These are phyloP conservation scores for Petunia axillaris DNA, from an alignment of 257 asterid genomes.

Conservation along the genomic window DNA sequence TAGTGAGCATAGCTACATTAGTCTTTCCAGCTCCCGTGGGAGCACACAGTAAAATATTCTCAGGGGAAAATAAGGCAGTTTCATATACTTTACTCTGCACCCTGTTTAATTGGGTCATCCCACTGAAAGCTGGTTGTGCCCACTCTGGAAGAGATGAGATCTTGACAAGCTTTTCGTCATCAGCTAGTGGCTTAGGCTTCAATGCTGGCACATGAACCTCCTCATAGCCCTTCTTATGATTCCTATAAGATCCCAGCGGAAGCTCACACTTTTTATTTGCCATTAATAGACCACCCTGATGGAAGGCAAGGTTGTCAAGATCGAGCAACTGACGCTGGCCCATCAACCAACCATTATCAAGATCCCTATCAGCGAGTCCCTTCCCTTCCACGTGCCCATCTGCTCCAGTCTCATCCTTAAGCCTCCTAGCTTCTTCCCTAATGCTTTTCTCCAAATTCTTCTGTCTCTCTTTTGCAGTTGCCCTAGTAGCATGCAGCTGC, in stretches of 20 bases:
- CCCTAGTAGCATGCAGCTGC: constrained; percentile 53
- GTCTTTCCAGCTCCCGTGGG: constrained; percentile 59
- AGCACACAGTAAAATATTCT: constrained; percentile 48
- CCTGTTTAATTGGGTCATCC: constrained; percentile 47
- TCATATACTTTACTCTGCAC: constrained; percentile 51
- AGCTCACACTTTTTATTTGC: constrained; percentile 47
- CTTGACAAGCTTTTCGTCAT: constrained; percentile 40
- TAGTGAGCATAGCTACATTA: constrained; percentile 54
- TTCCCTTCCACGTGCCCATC: constrained; percentile 36
- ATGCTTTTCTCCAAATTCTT: constrained; percentile 32
- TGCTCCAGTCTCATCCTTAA: constrained; percentile 45
- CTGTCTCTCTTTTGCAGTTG: constrained; percentile 48
- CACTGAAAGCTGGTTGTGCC: constrained; percentile 50
- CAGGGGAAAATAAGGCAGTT: constrained; percentile 47
- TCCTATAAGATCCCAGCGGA: constrained; percentile 40
- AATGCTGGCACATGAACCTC: constrained; percentile 50
- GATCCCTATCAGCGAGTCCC: constrained; percentile 36
- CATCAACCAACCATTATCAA: constrained; percentile 41
- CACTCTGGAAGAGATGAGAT: constrained; percentile 48
- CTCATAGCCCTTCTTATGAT: constrained; percentile 44
- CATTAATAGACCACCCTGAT: constrained; percentile 41
- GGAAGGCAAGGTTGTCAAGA: constrained; percentile 45
- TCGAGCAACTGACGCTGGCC: constrained; percentile 51
- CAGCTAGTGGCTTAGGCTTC: constrained; percentile 39
- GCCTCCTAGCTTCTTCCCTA: constrained; percentile 44